Evolutionary conservation across 257 asterid genomes (phyloP).

Genomic region (Parsonsia alboflavescens): DNA sequence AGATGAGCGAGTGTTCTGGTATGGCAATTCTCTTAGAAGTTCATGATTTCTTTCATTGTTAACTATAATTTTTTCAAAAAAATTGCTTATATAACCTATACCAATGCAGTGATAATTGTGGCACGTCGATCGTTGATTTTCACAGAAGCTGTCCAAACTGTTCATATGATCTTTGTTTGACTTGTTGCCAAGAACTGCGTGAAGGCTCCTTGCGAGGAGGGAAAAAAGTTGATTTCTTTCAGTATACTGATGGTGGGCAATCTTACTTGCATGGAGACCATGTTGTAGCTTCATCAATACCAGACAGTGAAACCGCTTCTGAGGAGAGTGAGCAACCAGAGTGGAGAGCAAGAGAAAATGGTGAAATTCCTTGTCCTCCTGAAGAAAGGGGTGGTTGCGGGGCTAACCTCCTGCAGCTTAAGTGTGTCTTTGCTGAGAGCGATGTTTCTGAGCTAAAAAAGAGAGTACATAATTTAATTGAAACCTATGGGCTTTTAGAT

Average conservation of each 20-base stretch:
- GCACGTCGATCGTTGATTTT: constrained; percentile 56
- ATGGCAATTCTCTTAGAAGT: constrained; percentile 9
- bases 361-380: constrained; percentile 56
- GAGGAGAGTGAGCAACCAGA: constrained; percentile 28
- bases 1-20: constrained; percentile 57
- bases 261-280: constrained; percentile 29
- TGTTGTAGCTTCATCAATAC: background rate
- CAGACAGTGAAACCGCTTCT: constrained; percentile 10
- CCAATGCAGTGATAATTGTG: constrained; percentile 50
- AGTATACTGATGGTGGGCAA: constrained; percentile 17
- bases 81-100: background rate
- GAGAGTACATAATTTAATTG: constrained; percentile 26
- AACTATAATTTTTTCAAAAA: background rate
- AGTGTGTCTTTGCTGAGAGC: constrained; percentile 32
- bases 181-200: constrained; percentile 57
- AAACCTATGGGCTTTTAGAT: constrained; percentile 10
- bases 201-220: constrained; percentile 38
- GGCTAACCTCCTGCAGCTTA: constrained; percentile 33
- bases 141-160: constrained; percentile 59
- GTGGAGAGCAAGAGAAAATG: constrained; percentile 39
- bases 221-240: constrained; percentile 19
- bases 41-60: constrained; percentile 1
- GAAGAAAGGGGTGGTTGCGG: constrained; percentile 56
- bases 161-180: constrained; percentile 56
- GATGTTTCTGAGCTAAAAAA: constrained; percentile 33